Conservation (phyloP, 2,329 filamentous ascomycete genomes). For the Colletotrichum eremochloae region DNA sequence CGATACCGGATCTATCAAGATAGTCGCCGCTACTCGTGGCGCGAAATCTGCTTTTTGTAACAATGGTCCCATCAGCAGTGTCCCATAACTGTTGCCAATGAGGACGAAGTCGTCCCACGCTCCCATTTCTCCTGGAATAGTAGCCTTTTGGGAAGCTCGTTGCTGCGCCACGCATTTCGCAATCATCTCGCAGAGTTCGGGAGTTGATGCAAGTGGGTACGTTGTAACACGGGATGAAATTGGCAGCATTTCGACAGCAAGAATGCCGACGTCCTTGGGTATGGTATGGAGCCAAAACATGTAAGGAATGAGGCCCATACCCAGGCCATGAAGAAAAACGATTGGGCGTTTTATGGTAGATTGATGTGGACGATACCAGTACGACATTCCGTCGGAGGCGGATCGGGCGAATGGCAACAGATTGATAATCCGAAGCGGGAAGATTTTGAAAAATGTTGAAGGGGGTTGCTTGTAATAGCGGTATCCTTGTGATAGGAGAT, state of each 20-base stretch:
- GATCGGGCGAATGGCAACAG: conserved; percentile 61
- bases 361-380: conserved; percentile 73
- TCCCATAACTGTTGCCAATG: conserved; percentile 70
- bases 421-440: conserved; percentile 66
- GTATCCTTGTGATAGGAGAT: conserved; percentile 50
- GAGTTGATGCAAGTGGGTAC: conserved; percentile 54
- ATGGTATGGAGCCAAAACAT: conserved; percentile 59
- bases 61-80: conserved; percentile 68
- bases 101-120: conserved; percentile 67
- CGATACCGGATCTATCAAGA: conserved; percentile 72
- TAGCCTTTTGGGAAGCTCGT: conserved; percentile 21
- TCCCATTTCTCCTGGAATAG: conserved; percentile 7
- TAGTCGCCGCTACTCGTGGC: conserved; percentile 58
- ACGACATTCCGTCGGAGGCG: conserved; percentile 62
- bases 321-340: conserved; percentile 75
- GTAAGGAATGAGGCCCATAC: conserved; percentile 66
- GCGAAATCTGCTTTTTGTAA: conserved; percentile 57
- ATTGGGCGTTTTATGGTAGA: conserved; percentile 68
- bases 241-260: conserved; percentile 70
- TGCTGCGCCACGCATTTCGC: conserved; percentile 36
- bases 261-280: conserved; percentile 66
- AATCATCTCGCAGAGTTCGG: conserved; percentile 27
- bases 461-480: conserved; percentile 64
- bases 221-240: conserved; percentile 69
- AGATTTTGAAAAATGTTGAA: conserved; percentile 58